A percentile compares a stretch with the other conserved stretches of the same genome.
These are phyloP conservation scores for Backusella westeae DNA, from an alignment of 192 early-diverging fungal genomes.

Conservation along the genomic window DNA sequence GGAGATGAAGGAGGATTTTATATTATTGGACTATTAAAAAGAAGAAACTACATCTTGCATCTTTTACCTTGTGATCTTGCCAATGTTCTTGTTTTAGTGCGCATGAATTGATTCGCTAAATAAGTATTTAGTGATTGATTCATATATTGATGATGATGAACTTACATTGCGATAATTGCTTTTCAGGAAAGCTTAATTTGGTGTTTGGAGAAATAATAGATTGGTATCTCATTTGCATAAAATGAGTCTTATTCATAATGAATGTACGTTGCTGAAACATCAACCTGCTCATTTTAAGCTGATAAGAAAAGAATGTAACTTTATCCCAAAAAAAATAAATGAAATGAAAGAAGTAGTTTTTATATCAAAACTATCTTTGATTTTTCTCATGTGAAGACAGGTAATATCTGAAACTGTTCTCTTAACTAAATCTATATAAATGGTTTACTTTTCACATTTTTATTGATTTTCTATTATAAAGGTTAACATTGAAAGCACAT, in stretches of 20 bases:
- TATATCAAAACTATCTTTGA: neutral
- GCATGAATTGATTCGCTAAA: slow-evolving; percentile 11
- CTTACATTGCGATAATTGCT: neutral
- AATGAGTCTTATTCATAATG: neutral
- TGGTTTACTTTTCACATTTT: neutral
- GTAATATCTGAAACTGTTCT: neutral
- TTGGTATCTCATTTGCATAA: neutral
- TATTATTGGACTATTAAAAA: no score
- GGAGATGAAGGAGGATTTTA: no score
- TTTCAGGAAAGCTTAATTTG: neutral
- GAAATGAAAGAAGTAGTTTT: neutral
- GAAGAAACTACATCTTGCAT: no score
- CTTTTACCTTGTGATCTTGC: slow-evolving; percentile 23
- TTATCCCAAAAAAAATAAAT: neutral
- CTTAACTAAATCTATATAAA: neutral
- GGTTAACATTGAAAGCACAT: neutral
- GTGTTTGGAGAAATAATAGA: neutral
- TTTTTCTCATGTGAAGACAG: neutral
- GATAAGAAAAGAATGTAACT: neutral
- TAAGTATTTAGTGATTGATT: neutral
- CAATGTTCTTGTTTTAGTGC: slow-evolving; percentile 25
- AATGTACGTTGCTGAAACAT: neutral
- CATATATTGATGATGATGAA: neutral
- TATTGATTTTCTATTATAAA: neutral
- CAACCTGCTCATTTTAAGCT: neutral